phyloP scores from a whole-genome alignment of 2,329 filamentous ascomycete genomes.

The Thielaviopsis punctulata region DNA sequence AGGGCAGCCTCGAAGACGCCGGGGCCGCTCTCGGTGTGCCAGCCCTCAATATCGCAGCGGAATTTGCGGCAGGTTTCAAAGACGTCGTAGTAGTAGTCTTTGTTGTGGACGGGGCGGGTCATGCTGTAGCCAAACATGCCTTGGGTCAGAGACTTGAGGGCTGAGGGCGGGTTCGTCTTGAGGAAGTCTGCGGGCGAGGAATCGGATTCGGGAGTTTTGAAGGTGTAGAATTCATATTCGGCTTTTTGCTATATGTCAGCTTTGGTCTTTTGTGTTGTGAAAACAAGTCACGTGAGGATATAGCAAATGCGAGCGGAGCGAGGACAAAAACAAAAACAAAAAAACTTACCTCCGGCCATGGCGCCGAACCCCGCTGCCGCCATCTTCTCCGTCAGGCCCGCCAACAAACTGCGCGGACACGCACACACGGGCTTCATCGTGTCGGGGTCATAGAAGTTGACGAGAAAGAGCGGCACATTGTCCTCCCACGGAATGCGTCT shows the following conservation, averaged over 20 bases:
- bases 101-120: constrained; percentile 72
- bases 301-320: not conserved
- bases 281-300: too few species aligned
- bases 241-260: constrained; percentile 31
- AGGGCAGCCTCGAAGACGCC: constrained; percentile 92
- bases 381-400: constrained; percentile 49
- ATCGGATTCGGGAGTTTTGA: constrained; percentile 46
- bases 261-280: too few species aligned
- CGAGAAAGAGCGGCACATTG: constrained; percentile 68
- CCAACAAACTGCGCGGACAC: constrained; percentile 63
- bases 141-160: constrained; percentile 68
- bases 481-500: constrained; percentile 83
- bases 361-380: constrained; percentile 54
- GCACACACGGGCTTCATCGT: constrained; percentile 53
- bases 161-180: constrained; percentile 50
- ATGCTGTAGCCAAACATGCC: constrained; percentile 95
- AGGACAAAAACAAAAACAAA: not conserved
- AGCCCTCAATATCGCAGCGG: constrained; percentile 70
- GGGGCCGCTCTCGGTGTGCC: constrained; percentile 88
- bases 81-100: constrained; percentile 81
- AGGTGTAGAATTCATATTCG: constrained; percentile 93
- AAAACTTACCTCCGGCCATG: constrained; percentile 65
- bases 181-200: constrained; percentile 61
- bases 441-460: constrained; percentile 72
- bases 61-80: constrained; percentile 68